Evolutionary conservation across 352 stramenopile species (phyloP).

Genomic region (Globisporangium paddicum): DNA sequence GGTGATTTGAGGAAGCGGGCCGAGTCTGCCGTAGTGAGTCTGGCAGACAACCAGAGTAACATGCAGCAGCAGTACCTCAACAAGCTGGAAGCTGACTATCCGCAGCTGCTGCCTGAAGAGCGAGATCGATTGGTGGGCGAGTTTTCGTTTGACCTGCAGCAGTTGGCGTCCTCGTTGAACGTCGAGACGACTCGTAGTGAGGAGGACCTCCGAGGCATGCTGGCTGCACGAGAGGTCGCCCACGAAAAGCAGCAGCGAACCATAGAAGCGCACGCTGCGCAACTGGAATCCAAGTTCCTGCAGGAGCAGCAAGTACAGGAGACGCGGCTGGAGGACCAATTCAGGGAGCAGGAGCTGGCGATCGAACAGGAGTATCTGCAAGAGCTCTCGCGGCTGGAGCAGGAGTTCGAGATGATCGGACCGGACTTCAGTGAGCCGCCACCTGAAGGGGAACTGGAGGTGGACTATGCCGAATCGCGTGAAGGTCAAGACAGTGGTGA

Average conservation of each 20-base stretch:
- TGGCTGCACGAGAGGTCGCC: slow-evolving; percentile 24
- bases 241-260: slow-evolving; percentile 20
- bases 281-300: slow-evolving; percentile 18
- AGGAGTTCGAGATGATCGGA: slow-evolving; percentile 38
- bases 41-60: slow-evolving; percentile 18
- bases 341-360: slow-evolving; percentile 34
- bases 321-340: slow-evolving; percentile 32
- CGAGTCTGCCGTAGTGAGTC: slow-evolving; percentile 1
- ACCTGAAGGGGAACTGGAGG: background rate
- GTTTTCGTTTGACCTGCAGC: slow-evolving; percentile 41
- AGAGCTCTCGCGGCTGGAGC: slow-evolving; percentile 39
- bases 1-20: slow-evolving; percentile 3
- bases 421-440: slow-evolving; percentile 21
- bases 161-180: slow-evolving; percentile 37
- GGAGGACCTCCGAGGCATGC: slow-evolving; percentile 31
- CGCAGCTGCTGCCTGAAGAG: slow-evolving; percentile 37
- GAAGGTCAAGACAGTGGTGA: background rate
- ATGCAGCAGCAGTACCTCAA: slow-evolving; percentile 36
- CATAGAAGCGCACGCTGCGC: slow-evolving; percentile 16
- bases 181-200: slow-evolving; percentile 45
- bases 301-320: slow-evolving; percentile 25
- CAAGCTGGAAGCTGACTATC: slow-evolving; percentile 35
- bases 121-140: slow-evolving; percentile 45
- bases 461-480: slow-evolving; percentile 3
- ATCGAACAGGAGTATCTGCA: slow-evolving; percentile 56